These are phyloP conservation scores for Yarrowia hollandica DNA, from an alignment of 805 yeast species.

Conservation along the genomic window DNA sequence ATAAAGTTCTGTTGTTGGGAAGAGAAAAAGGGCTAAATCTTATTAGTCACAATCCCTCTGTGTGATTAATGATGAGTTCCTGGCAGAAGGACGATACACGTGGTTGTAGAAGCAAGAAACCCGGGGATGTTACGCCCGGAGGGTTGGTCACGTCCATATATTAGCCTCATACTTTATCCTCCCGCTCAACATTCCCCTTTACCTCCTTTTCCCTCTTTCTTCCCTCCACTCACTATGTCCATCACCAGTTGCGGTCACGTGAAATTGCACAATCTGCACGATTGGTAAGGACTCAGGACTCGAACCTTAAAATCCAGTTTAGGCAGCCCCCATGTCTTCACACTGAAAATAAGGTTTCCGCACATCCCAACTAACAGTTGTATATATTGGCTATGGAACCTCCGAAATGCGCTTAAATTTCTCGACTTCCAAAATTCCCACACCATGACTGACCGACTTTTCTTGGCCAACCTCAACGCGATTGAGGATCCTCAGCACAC, in stretches of 20 bases:
- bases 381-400: constrained; percentile 11
- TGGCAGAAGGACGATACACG: background rate
- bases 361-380: background rate
- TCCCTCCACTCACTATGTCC: background rate
- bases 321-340: constrained; percentile 22
- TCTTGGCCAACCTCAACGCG: constrained; percentile 31
- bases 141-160: too few relatives aligned
- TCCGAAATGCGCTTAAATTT: background rate
- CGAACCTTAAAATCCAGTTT: constrained; percentile 10
- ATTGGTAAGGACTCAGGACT: constrained; percentile 27
- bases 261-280: constrained; percentile 27
- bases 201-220: background rate
- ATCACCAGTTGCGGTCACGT: constrained; percentile 7
- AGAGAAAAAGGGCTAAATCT: constrained; percentile 1
- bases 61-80: background rate
- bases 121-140: too few relatives aligned
- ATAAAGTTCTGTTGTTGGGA: constrained; percentile 9
- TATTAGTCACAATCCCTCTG: background rate
- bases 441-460: constrained; percentile 26
- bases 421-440: background rate
- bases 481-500: constrained; percentile 29
- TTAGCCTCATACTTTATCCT: background rate
- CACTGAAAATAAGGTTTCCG: background rate
- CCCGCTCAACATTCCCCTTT: background rate
- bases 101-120: background rate